Percentiles rank a stretch among this genome's conserved stretches.
Evolutionary conservation across 1,284 basidiomycete species (phyloP).

Genomic region (Cryptococcus amylolentus): DNA sequence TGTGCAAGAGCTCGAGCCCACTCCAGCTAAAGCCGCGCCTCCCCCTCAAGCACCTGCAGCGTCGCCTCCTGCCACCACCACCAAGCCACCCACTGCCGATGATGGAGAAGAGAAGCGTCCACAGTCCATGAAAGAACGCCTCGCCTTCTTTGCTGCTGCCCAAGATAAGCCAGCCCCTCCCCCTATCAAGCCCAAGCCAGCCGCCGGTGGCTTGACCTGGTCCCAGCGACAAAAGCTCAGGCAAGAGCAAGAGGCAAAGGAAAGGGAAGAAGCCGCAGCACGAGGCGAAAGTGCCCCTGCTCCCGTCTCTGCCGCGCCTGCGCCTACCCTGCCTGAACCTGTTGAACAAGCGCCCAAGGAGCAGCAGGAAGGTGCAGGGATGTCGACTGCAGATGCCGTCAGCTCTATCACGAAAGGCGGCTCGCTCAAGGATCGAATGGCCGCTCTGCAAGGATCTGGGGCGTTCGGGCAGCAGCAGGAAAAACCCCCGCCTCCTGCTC

Average conservation of each 20-base stretch:
- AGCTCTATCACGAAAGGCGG: slow-evolving; percentile 65
- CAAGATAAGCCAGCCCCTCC: slow-evolving; percentile 51
- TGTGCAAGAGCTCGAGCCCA: too few species aligned
- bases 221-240: slow-evolving; percentile 48
- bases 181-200: slow-evolving; percentile 62
- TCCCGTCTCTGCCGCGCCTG: slow-evolving; percentile 8
- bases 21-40: background rate
- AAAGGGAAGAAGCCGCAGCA: slow-evolving; percentile 28
- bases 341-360: slow-evolving; percentile 7
- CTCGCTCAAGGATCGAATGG: slow-evolving; percentile 87
- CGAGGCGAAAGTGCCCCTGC: slow-evolving; percentile 1
- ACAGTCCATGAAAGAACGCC: slow-evolving; percentile 48
- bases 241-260: slow-evolving; percentile 47
- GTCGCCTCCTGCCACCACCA: too few species aligned
- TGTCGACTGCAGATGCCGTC: slow-evolving; percentile 80
- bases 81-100: slow-evolving; percentile 9
- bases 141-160: slow-evolving; percentile 49
- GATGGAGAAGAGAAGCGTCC: slow-evolving; percentile 14
- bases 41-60: slow-evolving; percentile 9
- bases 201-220: slow-evolving; percentile 54
- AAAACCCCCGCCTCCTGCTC: slow-evolving; percentile 63
- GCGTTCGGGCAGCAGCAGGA: slow-evolving; percentile 59
- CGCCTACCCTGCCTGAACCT: slow-evolving; percentile 13
- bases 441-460: slow-evolving; percentile 71
- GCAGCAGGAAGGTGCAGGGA: slow-evolving; percentile 43